Conservation (phyloP, 331 rosid species). For the Phaseolus coccineus region DNA sequence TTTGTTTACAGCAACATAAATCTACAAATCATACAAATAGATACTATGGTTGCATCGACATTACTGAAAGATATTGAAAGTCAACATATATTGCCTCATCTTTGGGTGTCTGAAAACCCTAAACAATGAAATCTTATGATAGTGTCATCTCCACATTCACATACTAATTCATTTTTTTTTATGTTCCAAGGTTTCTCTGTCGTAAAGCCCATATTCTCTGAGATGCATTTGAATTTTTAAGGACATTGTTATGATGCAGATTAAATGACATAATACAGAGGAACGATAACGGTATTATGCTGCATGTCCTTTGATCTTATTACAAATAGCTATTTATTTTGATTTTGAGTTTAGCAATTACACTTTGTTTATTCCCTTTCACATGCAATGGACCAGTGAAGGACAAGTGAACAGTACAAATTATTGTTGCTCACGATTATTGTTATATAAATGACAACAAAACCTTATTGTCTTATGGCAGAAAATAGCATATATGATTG, state of each 20-base stretch:
- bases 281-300: constrained; percentile 31
- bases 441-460: constrained; percentile 15
- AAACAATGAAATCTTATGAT: constrained; percentile 20
- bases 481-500: constrained; percentile 19
- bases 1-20: constrained; percentile 44
- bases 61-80: constrained; percentile 1
- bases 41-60: constrained; percentile 30
- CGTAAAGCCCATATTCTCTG: neutral
- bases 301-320: constrained; percentile 47
- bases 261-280: constrained; percentile 24
- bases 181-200: neutral
- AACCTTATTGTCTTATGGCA: neutral
- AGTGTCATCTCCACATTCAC: constrained; percentile 16
- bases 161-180: constrained; percentile 8
- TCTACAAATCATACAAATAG: neutral
- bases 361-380: constrained; percentile 38
- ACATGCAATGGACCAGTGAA: constrained; percentile 47
- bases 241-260: constrained; percentile 9
- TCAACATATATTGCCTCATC: constrained; percentile 26
- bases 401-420: constrained; percentile 44
- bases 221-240: neutral
- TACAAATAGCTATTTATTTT: constrained; percentile 11
- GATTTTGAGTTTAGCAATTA: constrained; percentile 12
- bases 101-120: constrained; percentile 41
- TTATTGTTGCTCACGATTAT: constrained; percentile 36